phyloP scores from a whole-genome alignment of 371 early-diverging fungal genomes.

The Actinomucor elegans region DNA sequence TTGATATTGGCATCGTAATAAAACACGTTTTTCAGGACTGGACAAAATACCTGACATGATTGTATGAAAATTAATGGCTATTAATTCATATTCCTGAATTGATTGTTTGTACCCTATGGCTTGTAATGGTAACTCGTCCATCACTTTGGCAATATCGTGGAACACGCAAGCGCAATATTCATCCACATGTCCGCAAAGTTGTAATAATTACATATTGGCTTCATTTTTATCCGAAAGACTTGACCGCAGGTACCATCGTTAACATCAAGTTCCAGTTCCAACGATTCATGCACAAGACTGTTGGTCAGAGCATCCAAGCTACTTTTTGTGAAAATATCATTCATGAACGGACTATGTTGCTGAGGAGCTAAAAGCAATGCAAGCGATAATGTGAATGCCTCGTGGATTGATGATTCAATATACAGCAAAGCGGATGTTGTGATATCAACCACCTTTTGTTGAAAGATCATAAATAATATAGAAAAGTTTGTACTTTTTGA shows the following conservation, averaged over 20 bases:
- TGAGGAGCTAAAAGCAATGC: slow-evolving; percentile 21
- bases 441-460: slow-evolving; percentile 14
- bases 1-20: slow-evolving; percentile 21
- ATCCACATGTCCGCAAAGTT: slow-evolving; percentile 19
- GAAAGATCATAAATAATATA: no score
- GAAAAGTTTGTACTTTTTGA: no score
- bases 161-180: slow-evolving; percentile 17
- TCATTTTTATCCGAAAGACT: slow-evolving; percentile 20
- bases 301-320: slow-evolving; percentile 19
- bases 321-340: slow-evolving; percentile 20
- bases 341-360: slow-evolving; percentile 15
- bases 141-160: slow-evolving; percentile 20
- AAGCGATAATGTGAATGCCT: slow-evolving; percentile 18
- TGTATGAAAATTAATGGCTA: slow-evolving; percentile 16
- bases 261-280: slow-evolving; percentile 10
- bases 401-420: slow-evolving; percentile 21
- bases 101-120: slow-evolving; percentile 20
- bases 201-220: slow-evolving; percentile 19
- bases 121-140: slow-evolving; percentile 16
- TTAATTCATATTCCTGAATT: slow-evolving; percentile 19
- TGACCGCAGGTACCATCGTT: slow-evolving; percentile 13
- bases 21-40: slow-evolving; percentile 17
- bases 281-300: slow-evolving; percentile 19
- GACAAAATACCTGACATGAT: slow-evolving; percentile 16
- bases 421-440: slow-evolving; percentile 17